These are phyloP conservation scores for Astraeus odoratus DNA, from an alignment of 768 basidiomycete genomes.

Conservation along the genomic window DNA sequence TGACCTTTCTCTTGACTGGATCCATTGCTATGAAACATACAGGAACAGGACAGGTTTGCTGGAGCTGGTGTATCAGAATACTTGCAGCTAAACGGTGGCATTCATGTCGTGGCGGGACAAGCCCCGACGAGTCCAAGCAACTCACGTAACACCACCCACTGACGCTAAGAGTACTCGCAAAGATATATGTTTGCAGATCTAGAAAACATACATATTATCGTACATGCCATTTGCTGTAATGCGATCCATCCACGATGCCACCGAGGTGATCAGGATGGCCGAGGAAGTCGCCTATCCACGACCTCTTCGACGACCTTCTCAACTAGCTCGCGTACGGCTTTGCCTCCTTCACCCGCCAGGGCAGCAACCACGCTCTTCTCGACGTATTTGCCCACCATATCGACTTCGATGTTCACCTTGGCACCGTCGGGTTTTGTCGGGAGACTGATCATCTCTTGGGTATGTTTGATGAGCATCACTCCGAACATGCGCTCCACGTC, in stretches of 20 bases:
- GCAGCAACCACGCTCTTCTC: conserved; percentile 73
- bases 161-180: too few relatives aligned
- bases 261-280: too few relatives aligned
- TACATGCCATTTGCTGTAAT: too few relatives aligned
- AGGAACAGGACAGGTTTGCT: not conserved
- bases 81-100: too few relatives aligned
- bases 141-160: too few relatives aligned
- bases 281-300: conserved; percentile 35
- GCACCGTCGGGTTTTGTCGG: conserved; percentile 66
- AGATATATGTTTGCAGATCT: too few relatives aligned
- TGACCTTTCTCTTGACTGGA: conserved; percentile 46
- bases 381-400: conserved; percentile 92
- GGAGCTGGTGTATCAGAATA: not conserved
- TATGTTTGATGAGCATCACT: conserved; percentile 94
- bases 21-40: conserved; percentile 28
- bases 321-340: conserved; percentile 41
- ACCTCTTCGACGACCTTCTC: conserved; percentile 54
- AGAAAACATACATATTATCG: not conserved
- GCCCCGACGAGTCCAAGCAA: too few relatives aligned
- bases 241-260: too few relatives aligned
- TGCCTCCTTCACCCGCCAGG: conserved; percentile 47
- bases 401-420: conserved; percentile 91
- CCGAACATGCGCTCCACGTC: conserved; percentile 59
- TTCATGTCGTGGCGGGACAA: too few relatives aligned
- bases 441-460: conserved; percentile 82